Conservation (phyloP, 257 asterid species). For the Leptodermis oblonga region DNA sequence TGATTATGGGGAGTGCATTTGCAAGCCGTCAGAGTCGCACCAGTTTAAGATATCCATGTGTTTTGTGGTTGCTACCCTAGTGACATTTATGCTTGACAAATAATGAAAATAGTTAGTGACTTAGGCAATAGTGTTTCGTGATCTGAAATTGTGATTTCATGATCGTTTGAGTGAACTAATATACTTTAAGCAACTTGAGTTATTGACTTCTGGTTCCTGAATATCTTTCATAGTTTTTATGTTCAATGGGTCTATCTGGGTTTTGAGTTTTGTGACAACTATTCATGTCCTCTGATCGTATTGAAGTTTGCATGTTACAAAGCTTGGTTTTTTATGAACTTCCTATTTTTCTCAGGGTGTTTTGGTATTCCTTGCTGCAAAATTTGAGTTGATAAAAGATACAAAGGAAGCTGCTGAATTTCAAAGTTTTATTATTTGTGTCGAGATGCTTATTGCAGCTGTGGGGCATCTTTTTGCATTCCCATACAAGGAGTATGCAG, state of each 20-base stretch:
- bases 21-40: background rate
- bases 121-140: background rate
- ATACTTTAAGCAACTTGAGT: background rate
- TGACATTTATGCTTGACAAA: background rate
- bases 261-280: background rate
- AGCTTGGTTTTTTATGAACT: constrained; percentile 17
- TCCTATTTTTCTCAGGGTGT: constrained; percentile 58
- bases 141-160: background rate
- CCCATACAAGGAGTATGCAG: constrained; percentile 95
- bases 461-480: constrained; percentile 86
- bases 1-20: background rate
- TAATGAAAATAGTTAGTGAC: background rate
- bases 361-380: constrained; percentile 93
- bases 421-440: constrained; percentile 80
- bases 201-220: background rate
- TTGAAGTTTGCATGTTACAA: background rate
- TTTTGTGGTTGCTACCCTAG: background rate
- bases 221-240: background rate
- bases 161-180: background rate
- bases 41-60: background rate
- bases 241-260: background rate
- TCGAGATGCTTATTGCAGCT: constrained; percentile 98
- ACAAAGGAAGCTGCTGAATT: constrained; percentile 91
- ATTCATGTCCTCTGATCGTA: background rate
- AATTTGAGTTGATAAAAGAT: constrained; percentile 60